Evolutionary conservation across 768 basidiomycete species (phyloP).

Genomic region (Tephrocybe rancida): DNA sequence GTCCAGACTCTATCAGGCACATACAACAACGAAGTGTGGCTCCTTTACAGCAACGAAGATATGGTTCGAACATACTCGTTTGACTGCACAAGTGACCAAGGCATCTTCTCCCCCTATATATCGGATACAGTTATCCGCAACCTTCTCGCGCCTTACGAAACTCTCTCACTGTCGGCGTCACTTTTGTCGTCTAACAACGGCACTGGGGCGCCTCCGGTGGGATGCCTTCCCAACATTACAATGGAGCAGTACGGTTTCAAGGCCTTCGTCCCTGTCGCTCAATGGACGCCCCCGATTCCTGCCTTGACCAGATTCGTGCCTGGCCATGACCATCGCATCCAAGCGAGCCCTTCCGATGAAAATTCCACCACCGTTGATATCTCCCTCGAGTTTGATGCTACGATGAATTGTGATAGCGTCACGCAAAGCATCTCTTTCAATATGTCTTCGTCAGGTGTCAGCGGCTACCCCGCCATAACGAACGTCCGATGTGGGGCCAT

Average conservation of each 20-base stretch:
- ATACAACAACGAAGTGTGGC: constrained; percentile 73
- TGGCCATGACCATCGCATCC: constrained; percentile 83
- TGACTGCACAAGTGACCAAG: constrained; percentile 57
- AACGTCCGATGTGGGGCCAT: no score
- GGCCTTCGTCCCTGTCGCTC: constrained; percentile 64
- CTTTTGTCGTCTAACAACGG: constrained; percentile 62
- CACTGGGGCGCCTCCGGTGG: constrained; percentile 62
- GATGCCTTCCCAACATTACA: constrained; percentile 69
- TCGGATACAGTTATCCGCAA: constrained; percentile 68
- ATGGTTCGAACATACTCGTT: constrained; percentile 61
- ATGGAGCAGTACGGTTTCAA: constrained; percentile 83
- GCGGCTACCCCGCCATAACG: no score
- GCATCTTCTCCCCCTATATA: constrained; percentile 82
- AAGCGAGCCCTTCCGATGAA: constrained; percentile 43
- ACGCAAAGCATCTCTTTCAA: constrained; percentile 65
- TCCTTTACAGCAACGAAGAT: constrained; percentile 89
- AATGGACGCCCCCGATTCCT: constrained; percentile 76
- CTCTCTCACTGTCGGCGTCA: constrained; percentile 68
- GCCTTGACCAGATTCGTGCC: constrained; percentile 82
- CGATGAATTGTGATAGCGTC: constrained; percentile 77
- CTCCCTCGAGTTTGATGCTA: constrained; percentile 74
- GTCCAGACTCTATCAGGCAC: constrained; percentile 64
- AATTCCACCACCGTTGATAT: constrained; percentile 66
- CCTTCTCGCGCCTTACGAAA: constrained; percentile 83
- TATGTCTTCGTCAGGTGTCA: constrained; percentile 69